Evolutionary conservation across 139 green algal species (phyloP), one percentile per base, ranked within the genome.

Genomic region (Tetraselmis striata): DNA sequence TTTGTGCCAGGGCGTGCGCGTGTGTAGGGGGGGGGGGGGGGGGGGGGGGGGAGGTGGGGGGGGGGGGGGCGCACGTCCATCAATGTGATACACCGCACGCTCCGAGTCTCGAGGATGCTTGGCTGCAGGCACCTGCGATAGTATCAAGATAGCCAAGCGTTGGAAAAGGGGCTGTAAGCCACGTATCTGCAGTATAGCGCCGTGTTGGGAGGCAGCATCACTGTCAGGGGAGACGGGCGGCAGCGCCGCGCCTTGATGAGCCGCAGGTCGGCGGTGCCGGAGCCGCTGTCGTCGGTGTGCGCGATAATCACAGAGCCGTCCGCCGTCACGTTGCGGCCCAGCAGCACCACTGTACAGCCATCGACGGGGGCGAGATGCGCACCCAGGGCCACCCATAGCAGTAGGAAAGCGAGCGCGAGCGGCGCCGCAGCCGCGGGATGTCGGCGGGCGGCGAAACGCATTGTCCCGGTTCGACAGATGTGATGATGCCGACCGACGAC

Each of bases 251-350:
- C 45, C 45, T 67, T 67, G 45, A 67, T 18, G 45, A 67, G 45
- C 5, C 76, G 76, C 76, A 79, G 76, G 76, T 79, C 76, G 29
- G 11, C 5, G 29, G 76, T 79, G 22, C 29, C 76, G 29, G 29
- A 31, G 22, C 76, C 76, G 76, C 11, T 27, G 76, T 79, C 76
- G 76, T 79, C 76, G 76, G 76, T 79, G 76, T 79, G 76, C 76
- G 76, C 29, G 5, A 79, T 31, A 31, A 79, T 79, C 18, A 67
- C 45, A 18, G 45, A 67, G 45, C 45, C 45, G 45, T 67, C 45
- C 45, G 45, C 45, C 45, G 45, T 67, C 11, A 67, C 45, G 45
- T 67, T 67, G 18, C 45, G 45, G 11, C 45, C 45, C 45, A 67
- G 11, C 45, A 67, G 45, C 5, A 67, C 45, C 5, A 67, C 45